A percentile compares a stretch with the other conserved stretches of the same genome.
phyloP scores from a whole-genome alignment of 73 alveolate species.

The Stentor roeselii region DNA sequence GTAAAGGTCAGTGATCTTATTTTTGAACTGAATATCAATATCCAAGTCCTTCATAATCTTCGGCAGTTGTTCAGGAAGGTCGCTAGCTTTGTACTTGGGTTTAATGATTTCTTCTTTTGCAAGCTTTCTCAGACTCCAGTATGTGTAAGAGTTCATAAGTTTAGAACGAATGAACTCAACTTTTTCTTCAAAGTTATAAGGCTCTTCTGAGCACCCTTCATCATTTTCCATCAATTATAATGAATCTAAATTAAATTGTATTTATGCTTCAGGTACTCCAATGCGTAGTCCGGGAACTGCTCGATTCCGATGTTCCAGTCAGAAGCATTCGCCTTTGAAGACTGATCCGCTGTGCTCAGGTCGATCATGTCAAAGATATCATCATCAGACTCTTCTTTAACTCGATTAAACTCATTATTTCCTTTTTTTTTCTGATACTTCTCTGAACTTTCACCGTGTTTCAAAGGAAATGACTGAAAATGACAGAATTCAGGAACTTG shows the following conservation, averaged over 20 bases:
- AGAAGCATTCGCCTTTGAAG: neutral
- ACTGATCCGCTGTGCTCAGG: neutral
- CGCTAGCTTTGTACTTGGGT: constrained; percentile 34
- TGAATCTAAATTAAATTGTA: neutral
- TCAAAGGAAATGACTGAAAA: too few relatives aligned
- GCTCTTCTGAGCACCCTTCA: constrained; percentile 6
- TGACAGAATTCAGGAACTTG: too few relatives aligned
- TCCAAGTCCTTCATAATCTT: constrained; percentile 54
- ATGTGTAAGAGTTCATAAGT: constrained; percentile 49
- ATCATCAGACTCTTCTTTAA: neutral
- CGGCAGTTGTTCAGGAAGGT: constrained; percentile 45
- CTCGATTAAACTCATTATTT: neutral
- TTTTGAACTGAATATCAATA: constrained; percentile 57
- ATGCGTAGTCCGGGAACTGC: neutral
- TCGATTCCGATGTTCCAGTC: neutral
- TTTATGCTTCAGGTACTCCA: neutral
- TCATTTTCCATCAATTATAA: constrained; percentile 1
- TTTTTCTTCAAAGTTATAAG: constrained; percentile 13
- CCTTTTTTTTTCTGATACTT: too few relatives aligned
- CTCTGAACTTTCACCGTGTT: neutral
- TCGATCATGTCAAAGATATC: neutral
- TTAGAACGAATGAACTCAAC: constrained; percentile 12
- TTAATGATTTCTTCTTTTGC: constrained; percentile 61
- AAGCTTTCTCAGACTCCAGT: constrained; percentile 55
- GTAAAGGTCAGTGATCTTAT: constrained; percentile 56